Evolutionary conservation across 305 asterid species (phyloP), one percentile per base, ranked within the genome.

Genomic region (Nicotiana rustica): DNA sequence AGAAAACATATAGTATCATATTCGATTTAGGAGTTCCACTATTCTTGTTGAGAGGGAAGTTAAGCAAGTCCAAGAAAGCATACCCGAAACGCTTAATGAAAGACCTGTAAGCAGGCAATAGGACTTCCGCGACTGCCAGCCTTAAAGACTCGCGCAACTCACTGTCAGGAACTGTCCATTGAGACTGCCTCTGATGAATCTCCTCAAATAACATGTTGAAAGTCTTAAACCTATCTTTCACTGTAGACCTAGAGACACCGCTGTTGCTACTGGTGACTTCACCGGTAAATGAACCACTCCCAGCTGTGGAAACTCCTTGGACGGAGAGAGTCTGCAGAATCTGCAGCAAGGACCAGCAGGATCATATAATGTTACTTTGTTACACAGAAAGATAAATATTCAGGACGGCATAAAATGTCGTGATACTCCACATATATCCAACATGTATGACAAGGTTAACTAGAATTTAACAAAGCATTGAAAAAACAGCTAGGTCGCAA

Each of bases 131-230:
- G 56, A 96, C 99, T 0, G 99, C 98, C 4, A 95, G 93, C 90
- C 98, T 90, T 88, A 96, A 81, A 3, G 98, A 94, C 91, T 96
- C 98, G 10, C 99, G 94, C 70, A 96, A 89, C 73, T 96, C 99
- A 57, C 95, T 96, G 85, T 96, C 99, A 5, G 99, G 98, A 66
- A 96, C 98, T 0, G 98, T 96, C 99, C 99, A 96, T 80, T 95
- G 98, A 59, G 99, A 95, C 69, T 96, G 99, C 88, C 97, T 89
- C 88, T 96, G 98, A 89, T 96, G 99, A 81, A 96, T 91, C 90
- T 96, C 99, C 88, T 96, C 99, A 81, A 96, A 96, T 36, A 90
- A 88, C 49, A 85, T 18, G 85, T 96, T 96, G 90, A 96, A 96
- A 19, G 88, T 93, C 85, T 96, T 96, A 86, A 87, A 96, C 86